These are phyloP conservation scores for Botrytis deweyae DNA, from an alignment of 2,329 filamentous ascomycete genomes.

Conservation along the genomic window DNA sequence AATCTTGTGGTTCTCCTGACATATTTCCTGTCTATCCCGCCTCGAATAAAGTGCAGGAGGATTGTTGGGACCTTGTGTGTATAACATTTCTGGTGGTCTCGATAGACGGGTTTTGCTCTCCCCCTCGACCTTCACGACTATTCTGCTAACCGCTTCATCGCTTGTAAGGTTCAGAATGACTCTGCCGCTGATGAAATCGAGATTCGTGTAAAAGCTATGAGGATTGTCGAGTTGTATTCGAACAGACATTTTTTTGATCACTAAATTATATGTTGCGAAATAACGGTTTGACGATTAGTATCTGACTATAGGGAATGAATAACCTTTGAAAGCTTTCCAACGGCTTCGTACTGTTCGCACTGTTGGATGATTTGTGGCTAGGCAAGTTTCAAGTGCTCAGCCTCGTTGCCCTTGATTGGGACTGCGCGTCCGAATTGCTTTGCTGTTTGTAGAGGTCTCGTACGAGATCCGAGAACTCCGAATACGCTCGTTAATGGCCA, in stretches of 20 bases:
- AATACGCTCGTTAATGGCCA: background rate
- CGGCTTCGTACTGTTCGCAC: background rate
- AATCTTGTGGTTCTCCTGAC: constrained; percentile 67
- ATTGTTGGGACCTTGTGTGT: constrained; percentile 21
- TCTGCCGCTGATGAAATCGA: constrained; percentile 68
- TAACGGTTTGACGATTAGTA: constrained; percentile 1
- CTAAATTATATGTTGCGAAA: background rate
- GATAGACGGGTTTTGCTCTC: constrained; percentile 64
- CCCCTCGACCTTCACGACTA: constrained; percentile 81
- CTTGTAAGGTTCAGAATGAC: constrained; percentile 59
- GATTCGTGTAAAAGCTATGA: constrained; percentile 75
- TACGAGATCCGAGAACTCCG: constrained; percentile 8
- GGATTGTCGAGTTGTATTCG: constrained; percentile 64
- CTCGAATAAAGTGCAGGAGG: constrained; percentile 25
- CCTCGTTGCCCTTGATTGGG: constrained; percentile 10
- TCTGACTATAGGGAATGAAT: background rate
- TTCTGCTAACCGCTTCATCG: constrained; percentile 67
- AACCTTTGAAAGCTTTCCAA: constrained; percentile 1
- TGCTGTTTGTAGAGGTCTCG: background rate
- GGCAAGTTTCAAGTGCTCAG: constrained; percentile 16
- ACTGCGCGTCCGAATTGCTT: background rate
- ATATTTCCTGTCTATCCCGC: constrained; percentile 37
- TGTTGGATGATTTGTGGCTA: constrained; percentile 13
- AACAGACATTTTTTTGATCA: constrained; percentile 60
- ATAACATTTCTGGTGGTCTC: constrained; percentile 26